Conservation (phyloP, 2,329 filamentous ascomycete genomes). For the Chalara sp. region DNA sequence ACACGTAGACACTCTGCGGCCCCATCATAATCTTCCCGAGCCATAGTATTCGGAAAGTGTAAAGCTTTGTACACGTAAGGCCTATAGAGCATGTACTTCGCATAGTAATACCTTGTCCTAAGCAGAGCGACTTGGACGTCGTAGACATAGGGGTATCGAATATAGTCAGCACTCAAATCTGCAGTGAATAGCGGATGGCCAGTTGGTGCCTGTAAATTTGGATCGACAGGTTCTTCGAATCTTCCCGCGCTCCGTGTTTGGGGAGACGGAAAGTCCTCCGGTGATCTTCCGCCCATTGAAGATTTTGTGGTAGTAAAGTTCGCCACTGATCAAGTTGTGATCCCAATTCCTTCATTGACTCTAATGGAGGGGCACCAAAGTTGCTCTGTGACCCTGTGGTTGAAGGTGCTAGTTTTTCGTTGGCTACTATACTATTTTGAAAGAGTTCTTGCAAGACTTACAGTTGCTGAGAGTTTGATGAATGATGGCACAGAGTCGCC, state of each 20-base stretch:
- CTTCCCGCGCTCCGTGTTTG: slow-evolving; percentile 21
- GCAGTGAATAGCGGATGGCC: slow-evolving; percentile 35
- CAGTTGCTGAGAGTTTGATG: slow-evolving; percentile 45
- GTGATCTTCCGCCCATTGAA: slow-evolving; percentile 53
- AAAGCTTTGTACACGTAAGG: slow-evolving; percentile 55
- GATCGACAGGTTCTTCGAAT: slow-evolving; percentile 19
- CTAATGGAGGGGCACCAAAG: slow-evolving; percentile 21
- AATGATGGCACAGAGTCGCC: slow-evolving; percentile 44
- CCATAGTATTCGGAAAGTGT: slow-evolving; percentile 48
- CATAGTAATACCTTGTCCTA: slow-evolving; percentile 52
- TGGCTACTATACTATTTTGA: too few species aligned
- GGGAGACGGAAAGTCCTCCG: slow-evolving; percentile 33
- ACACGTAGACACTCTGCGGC: slow-evolving; percentile 47
- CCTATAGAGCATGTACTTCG: slow-evolving; percentile 49
- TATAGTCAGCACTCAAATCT: slow-evolving; percentile 37
- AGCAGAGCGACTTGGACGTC: slow-evolving; percentile 51
- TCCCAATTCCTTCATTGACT: slow-evolving; percentile 43
- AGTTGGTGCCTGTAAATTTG: slow-evolving; percentile 14
- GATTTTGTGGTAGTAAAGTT: slow-evolving; percentile 42
- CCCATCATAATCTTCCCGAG: slow-evolving; percentile 44
- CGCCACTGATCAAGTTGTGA: slow-evolving; percentile 52
- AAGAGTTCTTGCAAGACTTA: slow-evolving; percentile 26
- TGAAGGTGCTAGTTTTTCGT: too few species aligned
- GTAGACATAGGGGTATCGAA: slow-evolving; percentile 43
- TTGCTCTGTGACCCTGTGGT: slow-evolving; percentile 7